Evolutionary conservation across 2,329 filamentous ascomycete genomes (phyloP).

Genomic region (Aureobasidium leucospermi): DNA sequence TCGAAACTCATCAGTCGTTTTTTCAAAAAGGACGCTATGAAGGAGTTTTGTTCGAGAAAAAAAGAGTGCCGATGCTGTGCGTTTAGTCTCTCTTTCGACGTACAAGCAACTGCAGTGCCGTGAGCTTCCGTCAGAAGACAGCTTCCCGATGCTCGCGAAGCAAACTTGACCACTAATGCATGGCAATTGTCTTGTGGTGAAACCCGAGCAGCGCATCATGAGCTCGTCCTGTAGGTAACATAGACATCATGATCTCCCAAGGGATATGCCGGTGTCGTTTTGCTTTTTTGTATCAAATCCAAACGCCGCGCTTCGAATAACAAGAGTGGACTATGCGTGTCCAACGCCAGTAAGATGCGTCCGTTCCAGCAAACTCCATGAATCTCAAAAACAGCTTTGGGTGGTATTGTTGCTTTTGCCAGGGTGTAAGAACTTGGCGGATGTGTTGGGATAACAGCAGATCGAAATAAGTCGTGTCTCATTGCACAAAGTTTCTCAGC

Average conservation of each 20-base stretch:
- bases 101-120: no score
- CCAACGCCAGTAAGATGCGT: conserved; percentile 6
- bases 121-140: no score
- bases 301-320: conserved; percentile 5
- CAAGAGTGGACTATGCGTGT: conserved; percentile 1
- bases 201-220: neutral
- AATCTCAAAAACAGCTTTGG: neutral
- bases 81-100: neutral
- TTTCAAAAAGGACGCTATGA: no score
- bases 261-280: neutral
- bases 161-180: neutral
- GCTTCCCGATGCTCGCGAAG: no score
- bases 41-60: no score
- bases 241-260: neutral
- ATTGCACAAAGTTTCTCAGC: conserved; percentile 44
- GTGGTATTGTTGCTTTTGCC: neutral
- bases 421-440: neutral
- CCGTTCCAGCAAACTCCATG: neutral
- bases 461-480: neutral
- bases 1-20: no score
- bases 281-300: neutral
- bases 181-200: neutral
- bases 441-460: neutral
- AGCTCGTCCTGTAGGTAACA: neutral
- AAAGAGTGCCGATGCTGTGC: neutral